A percentile compares a stretch with the other conserved stretches of the same genome.
Conservation (phyloP, 768 basidiomycete genomes). For the Lactifluus piperatus region DNA sequence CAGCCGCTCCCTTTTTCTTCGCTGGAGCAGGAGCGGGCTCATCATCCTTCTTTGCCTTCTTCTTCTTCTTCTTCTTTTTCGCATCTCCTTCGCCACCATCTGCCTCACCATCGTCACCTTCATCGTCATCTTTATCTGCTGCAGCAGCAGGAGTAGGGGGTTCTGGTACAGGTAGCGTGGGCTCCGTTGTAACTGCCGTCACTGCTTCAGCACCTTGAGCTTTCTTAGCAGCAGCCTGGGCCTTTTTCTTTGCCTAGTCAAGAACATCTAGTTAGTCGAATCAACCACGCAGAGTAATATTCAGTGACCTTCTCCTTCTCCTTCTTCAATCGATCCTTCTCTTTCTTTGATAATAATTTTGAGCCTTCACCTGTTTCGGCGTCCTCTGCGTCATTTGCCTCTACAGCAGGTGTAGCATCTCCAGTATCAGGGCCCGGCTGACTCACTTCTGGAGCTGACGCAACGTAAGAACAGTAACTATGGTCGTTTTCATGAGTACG, state of each 20-base stretch:
- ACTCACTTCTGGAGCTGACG: not conserved
- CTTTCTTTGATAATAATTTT: constrained; percentile 82
- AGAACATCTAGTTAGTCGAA: not conserved
- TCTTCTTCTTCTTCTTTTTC: constrained; percentile 77
- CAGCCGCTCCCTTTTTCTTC: constrained; percentile 62
- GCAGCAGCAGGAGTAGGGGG: constrained; percentile 24
- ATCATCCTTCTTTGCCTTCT: constrained; percentile 68
- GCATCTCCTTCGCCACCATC: constrained; percentile 38
- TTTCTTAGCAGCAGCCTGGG: constrained; percentile 84
- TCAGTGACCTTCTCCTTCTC: constrained; percentile 79
- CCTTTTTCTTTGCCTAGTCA: constrained; percentile 85
- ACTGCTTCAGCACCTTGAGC: constrained; percentile 27
- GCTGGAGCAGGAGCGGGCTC: constrained; percentile 49
- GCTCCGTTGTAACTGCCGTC: constrained; percentile 1
- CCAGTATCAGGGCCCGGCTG: constrained; percentile 20
- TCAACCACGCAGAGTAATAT: not conserved
- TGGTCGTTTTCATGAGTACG: not conserved
- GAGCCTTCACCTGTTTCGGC: constrained; percentile 46
- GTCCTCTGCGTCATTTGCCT: constrained; percentile 35
- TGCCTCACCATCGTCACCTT: constrained; percentile 54
- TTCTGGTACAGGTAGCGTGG: constrained; percentile 23
- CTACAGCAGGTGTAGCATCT: constrained; percentile 18
- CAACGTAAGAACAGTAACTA: not conserved
- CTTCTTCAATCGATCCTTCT: constrained; percentile 96
- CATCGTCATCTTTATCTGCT: constrained; percentile 41